Evolutionary conservation across 148 eudicot genomes (phyloP).

Genomic region (Vaccinium darrowii): DNA sequence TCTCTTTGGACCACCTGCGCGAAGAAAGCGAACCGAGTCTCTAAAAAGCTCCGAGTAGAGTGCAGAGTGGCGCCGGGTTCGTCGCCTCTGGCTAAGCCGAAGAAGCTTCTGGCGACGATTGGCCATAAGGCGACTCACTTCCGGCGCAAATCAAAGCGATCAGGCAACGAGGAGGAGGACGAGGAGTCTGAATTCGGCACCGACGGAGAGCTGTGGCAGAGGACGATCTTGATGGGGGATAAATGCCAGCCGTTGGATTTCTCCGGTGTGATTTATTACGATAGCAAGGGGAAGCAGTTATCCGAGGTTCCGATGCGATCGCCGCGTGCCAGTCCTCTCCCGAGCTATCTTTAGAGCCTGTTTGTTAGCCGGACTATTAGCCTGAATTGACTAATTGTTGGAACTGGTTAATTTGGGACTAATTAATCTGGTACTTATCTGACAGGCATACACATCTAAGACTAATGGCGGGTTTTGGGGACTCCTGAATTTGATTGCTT

Average conservation of each 20-base stretch:
- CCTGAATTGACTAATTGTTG: too few species aligned
- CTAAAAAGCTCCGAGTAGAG: slow-evolving; percentile 31
- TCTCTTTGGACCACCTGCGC: slow-evolving; percentile 33
- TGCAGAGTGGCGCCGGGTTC: slow-evolving; percentile 11
- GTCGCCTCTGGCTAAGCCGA: slow-evolving; percentile 21
- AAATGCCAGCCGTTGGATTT: slow-evolving; percentile 65
- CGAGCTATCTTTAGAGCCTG: slow-evolving; percentile 15
- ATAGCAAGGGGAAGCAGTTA: slow-evolving; percentile 40
- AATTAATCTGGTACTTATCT: too few species aligned
- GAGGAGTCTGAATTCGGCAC: background rate
- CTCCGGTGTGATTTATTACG: slow-evolving; percentile 67
- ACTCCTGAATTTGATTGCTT: background rate
- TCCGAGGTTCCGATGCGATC: slow-evolving; percentile 42
- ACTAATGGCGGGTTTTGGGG: background rate
- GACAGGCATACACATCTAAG: too few species aligned
- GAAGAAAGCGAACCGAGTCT: slow-evolving; percentile 37
- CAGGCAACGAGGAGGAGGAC: background rate
- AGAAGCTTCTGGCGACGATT: slow-evolving; percentile 20
- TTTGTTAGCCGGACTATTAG: too few species aligned
- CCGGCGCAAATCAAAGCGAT: slow-evolving; percentile 17
- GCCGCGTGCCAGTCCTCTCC: slow-evolving; percentile 43
- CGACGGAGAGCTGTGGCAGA: slow-evolving; percentile 55
- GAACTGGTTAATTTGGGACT: too few species aligned
- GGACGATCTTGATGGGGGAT: slow-evolving; percentile 62
- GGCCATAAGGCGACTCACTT: slow-evolving; percentile 30